phyloP scores from a whole-genome alignment of 495 filamentous ascomycete species.

The Podospora fimiseda region DNA sequence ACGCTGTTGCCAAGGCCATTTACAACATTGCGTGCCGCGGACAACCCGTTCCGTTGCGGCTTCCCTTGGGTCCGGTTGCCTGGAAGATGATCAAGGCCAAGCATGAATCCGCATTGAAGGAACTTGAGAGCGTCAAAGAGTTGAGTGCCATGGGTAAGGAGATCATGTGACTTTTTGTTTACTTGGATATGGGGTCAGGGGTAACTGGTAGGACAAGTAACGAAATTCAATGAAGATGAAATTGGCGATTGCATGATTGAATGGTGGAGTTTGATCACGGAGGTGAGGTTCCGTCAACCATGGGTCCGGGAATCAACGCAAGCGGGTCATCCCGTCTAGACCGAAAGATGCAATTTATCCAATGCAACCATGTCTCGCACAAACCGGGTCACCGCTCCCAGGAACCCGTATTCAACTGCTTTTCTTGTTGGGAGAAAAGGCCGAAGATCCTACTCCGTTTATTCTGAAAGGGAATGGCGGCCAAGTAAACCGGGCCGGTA shows the following conservation, averaged over 20 bases:
- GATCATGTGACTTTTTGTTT: not conserved
- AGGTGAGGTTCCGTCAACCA: not conserved
- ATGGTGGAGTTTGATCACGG: not conserved
- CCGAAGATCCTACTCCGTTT: not conserved
- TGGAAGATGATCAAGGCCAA: constrained; percentile 35
- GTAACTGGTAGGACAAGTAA: no score
- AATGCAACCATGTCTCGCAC: not conserved
- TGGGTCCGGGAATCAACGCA: constrained; percentile 1
- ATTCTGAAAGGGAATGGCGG: not conserved
- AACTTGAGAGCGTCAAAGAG: constrained; percentile 35
- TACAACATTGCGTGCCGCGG: constrained; percentile 25
- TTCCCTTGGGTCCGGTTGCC: constrained; percentile 38
- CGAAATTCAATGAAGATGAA: no score
- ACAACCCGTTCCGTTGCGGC: constrained; percentile 32
- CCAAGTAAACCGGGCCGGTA: not conserved
- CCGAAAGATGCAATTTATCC: not conserved
- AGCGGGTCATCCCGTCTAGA: constrained; percentile 3
- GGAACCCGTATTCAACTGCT: not conserved
- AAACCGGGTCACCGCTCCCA: constrained; percentile 1
- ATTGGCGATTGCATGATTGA: no score
- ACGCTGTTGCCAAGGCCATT: constrained; percentile 33
- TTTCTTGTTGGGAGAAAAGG: not conserved
- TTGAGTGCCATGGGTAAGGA: constrained; percentile 12
- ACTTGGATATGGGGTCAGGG: no score
- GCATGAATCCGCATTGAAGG: constrained; percentile 28